phyloP scores from a whole-genome alignment of 2,329 filamentous ascomycete species.

The Aureobasidium mangrovei region DNA sequence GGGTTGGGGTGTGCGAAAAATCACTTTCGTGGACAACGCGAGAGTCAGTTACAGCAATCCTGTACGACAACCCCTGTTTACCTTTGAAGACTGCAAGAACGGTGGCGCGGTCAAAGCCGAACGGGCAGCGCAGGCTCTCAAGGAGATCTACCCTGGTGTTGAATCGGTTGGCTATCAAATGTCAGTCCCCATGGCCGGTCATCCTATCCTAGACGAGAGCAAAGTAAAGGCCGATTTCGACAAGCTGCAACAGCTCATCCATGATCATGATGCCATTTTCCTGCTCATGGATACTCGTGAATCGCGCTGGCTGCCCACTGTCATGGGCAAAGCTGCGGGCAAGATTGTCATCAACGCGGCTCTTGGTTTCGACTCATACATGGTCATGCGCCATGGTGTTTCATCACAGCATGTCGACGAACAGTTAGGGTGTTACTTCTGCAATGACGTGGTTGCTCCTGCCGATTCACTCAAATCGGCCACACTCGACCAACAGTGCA shows the following conservation, averaged over 20 bases:
- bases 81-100: slow-evolving; percentile 77
- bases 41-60: slow-evolving; percentile 93
- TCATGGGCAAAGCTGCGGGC: slow-evolving; percentile 85
- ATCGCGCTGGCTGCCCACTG: slow-evolving; percentile 87
- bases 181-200: slow-evolving; percentile 90
- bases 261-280: slow-evolving; percentile 85
- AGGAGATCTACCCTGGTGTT: slow-evolving; percentile 83
- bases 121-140: slow-evolving; percentile 69
- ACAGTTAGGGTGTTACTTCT: slow-evolving; percentile 92
- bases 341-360: slow-evolving; percentile 98
- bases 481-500: slow-evolving; percentile 96
- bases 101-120: slow-evolving; percentile 79
- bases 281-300: slow-evolving; percentile 95
- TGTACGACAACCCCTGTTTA: slow-evolving; percentile 86
- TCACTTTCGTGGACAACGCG: slow-evolving; percentile 93
- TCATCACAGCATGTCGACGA: slow-evolving; percentile 33
- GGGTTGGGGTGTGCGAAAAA: slow-evolving; percentile 91
- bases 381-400: slow-evolving; percentile 91
- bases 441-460: slow-evolving; percentile 93
- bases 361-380: slow-evolving; percentile 90
- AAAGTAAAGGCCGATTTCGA: slow-evolving; percentile 67
- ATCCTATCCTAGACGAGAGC: slow-evolving; percentile 67
- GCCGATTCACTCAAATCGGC: slow-evolving; percentile 89
- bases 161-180: slow-evolving; percentile 71
- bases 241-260: slow-evolving; percentile 62